Base-by-base conservation (phyloP, 305 asterid genomes). In the Solanum hybrid region DNA sequence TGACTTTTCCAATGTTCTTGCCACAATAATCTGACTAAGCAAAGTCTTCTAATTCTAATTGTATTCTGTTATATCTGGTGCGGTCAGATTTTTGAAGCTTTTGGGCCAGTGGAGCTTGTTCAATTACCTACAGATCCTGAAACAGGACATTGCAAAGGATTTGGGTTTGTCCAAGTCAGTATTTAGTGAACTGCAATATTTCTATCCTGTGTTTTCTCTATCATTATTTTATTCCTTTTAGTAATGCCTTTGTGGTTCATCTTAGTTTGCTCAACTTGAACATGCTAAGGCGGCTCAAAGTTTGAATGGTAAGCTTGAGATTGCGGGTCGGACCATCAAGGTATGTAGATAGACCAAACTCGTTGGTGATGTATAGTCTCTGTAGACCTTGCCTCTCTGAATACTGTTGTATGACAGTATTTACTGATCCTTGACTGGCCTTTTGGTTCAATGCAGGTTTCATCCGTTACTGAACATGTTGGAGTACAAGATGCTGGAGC, bases 141-240 rank as follows among this genome's bases (percentile, higher is more conserved):
- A 93, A 95, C 99, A 13, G 99, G 99, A 86, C 99, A 96, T 89
- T 97, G 99, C 96, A 96, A 97, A 94, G 99, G 99, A 90, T 97
- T 97, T 91, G 99, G 99, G 91, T 97, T 97, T 95, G 93, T 97
- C 92, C 99, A 97, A 91, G 99, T 97, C 92, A 32, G 99, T 95
- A 92, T 93, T 90, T 88, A 73, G 84, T 73, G 78, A 87, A 84
- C 89, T 89, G 42, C 42, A 81, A 64, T 78, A 27, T 24, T 89
- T 32, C 31, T 91, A 35, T 73, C 85, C 4, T 10, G 73, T 88
- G 22, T 87, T 26, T 71, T 56, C 42, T 37, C 5, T 35, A 17
- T 24, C 89, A 37, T 88, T 45, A 12, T 14, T 76, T 81, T 69
- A 22, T 40, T 88, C 45, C 56, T 15, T 76, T 40, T 29, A 45